phyloP scores from a whole-genome alignment of 495 filamentous ascomycete species.

The Xylaria nigripes region DNA sequence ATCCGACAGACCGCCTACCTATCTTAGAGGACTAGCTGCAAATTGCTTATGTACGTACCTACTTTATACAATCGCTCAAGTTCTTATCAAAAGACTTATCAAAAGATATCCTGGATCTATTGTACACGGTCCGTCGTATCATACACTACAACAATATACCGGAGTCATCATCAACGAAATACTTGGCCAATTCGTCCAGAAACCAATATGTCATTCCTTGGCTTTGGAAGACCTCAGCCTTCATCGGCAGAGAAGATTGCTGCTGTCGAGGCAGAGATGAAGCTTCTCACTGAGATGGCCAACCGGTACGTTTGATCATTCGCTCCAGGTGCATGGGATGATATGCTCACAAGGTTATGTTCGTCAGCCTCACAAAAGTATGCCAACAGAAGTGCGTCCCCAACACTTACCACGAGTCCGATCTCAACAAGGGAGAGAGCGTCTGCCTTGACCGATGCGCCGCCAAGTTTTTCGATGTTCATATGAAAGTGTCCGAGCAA shows the following conservation, averaged over 20 bases:
- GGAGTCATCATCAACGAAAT: not conserved
- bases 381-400: slow-evolving; percentile 92
- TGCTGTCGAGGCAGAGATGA: slow-evolving; percentile 85
- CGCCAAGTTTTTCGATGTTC: slow-evolving; percentile 96
- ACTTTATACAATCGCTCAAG: not conserved
- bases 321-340: not conserved
- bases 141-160: slow-evolving; percentile 9
- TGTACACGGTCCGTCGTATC: slow-evolving; percentile 1
- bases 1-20: slow-evolving; percentile 22
- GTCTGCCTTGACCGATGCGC: slow-evolving; percentile 96
- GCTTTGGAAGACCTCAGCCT: slow-evolving; percentile 79
- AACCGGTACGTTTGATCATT: slow-evolving; percentile 54
- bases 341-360: slow-evolving; percentile 3
- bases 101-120: too few relatives aligned
- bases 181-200: slow-evolving; percentile 1
- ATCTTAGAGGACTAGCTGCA: too few relatives aligned
- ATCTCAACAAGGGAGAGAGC: slow-evolving; percentile 96
- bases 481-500: slow-evolving; percentile 73
- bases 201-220: slow-evolving; percentile 83
- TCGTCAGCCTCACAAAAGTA: slow-evolving; percentile 67
- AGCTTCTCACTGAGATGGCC: slow-evolving; percentile 95
- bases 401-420: slow-evolving; percentile 80
- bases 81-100: too few relatives aligned
- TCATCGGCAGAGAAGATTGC: slow-evolving; percentile 93
- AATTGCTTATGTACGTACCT: not conserved